phyloP scores from a whole-genome alignment of 2,329 filamentous ascomycete species.

The Phyllosticta citribraziliensis region DNA sequence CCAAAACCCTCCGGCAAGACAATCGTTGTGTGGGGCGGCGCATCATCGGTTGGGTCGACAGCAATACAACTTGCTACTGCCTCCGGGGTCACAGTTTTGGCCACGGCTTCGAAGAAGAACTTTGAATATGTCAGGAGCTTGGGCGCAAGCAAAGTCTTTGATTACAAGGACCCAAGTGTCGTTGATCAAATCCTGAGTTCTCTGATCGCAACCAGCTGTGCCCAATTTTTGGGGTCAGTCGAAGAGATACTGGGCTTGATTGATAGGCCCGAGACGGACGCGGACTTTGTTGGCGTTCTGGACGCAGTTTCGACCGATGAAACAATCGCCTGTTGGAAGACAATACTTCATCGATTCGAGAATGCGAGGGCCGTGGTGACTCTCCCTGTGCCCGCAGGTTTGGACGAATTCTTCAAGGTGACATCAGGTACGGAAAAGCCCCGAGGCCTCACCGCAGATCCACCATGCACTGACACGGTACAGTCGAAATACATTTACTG shows the following conservation, averaged over 20 bases:
- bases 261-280: background rate
- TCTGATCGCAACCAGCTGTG: background rate
- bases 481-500: background rate
- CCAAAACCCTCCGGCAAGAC: slow-evolving; percentile 17
- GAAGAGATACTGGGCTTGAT: background rate
- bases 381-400: background rate
- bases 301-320: background rate
- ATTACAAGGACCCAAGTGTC: slow-evolving; percentile 2
- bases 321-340: background rate
- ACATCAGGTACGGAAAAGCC: background rate
- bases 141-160: slow-evolving; percentile 18
- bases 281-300: background rate
- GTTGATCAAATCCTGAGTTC: slow-evolving; percentile 1
- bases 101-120: slow-evolving; percentile 35
- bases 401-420: background rate
- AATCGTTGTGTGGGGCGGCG: slow-evolving; percentile 44
- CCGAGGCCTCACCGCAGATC: too few species aligned
- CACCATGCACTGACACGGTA: background rate
- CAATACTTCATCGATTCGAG: background rate
- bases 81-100: slow-evolving; percentile 37
- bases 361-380: background rate
- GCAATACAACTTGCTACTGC: slow-evolving; percentile 38
- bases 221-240: background rate
- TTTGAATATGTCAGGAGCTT: slow-evolving; percentile 35
- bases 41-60: slow-evolving; percentile 36